These are phyloP conservation scores for Cladophialophora chaetospira DNA, from an alignment of 2,329 filamentous ascomycete genomes.

Conservation along the genomic window DNA sequence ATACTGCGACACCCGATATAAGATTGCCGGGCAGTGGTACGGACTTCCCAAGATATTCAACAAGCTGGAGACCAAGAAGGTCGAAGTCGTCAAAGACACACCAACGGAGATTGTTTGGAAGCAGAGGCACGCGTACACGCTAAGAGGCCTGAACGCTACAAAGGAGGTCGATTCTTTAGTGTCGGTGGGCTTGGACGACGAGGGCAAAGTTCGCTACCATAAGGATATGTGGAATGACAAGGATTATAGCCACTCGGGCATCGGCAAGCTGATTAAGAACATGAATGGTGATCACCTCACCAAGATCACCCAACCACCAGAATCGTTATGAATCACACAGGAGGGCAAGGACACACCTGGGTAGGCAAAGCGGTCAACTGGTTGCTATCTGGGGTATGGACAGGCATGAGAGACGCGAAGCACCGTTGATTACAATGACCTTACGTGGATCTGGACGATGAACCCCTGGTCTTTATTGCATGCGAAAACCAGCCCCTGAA, in stretches of 20 bases:
- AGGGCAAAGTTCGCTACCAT: constrained; percentile 49
- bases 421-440: too few species aligned
- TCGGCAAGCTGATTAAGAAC: constrained; percentile 53
- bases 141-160: constrained; percentile 40
- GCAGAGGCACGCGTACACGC: constrained; percentile 52
- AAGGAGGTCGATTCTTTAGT: constrained; percentile 48
- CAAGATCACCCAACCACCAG: constrained; percentile 45
- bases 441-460: too few species aligned
- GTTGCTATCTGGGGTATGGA: too few species aligned
- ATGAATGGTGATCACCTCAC: constrained; percentile 53
- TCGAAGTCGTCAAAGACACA: constrained; percentile 44
- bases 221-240: constrained; percentile 56
- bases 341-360: too few species aligned
- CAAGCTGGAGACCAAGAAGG: constrained; percentile 41
- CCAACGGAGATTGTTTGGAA: constrained; percentile 50
- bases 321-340: constrained; percentile 14
- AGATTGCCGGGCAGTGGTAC: constrained; percentile 47
- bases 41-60: constrained; percentile 36
- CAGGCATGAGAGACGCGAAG: too few species aligned
- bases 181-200: constrained; percentile 43
- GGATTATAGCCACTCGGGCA: constrained; percentile 50
- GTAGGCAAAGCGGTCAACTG: too few species aligned
- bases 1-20: constrained; percentile 54
- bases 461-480: too few species aligned
- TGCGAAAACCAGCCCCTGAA: too few species aligned